Base-by-base conservation (phyloP, 2,329 filamentous ascomycete species). In the Cercospora zeina region DNA sequence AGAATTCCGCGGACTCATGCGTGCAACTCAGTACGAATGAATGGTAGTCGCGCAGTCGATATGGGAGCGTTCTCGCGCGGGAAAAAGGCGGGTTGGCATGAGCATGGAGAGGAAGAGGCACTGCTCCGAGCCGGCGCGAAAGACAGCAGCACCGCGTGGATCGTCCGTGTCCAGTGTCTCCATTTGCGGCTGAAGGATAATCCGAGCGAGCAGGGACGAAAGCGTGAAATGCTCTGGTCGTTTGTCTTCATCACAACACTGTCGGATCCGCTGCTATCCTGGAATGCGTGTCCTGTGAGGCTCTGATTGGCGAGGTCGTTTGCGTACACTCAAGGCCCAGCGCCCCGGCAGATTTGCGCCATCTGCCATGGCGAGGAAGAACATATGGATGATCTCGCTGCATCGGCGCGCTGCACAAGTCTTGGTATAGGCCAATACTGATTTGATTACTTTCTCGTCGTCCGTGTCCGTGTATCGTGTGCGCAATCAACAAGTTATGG, bases 101-200 rank as follows among this genome's bases (percentile, higher is more conserved):
- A 13, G 42, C 10, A 47, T 8, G 24, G 31, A 34, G 49, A 33
- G 49, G 13, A 33, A 13, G 10, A 34, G 27, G 37, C 34, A 21
- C 54, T 45, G 54, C 36, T 56, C 33, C 54, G 54, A 56, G 34
- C 42, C 54, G 54, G 54, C 36, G 54, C 54, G 54, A 56, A 19
- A 42, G 19, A 42, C 34, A 39, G 54, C 34, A 30, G 34, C 54
- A 45, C 36, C 34, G 54, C 21, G 34, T 16, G 24, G 24, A 6
- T 27, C 24, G 6, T 27, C 24, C 24, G 6, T 27, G 21, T 21
- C 21, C 13, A 51, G 30, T 19, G 49, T 45, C 34, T 30, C 19
- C 34, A 24, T 30, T 34, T 16, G 31, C 54, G 54, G 54, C 34
- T 39, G 36, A 56, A 16, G 36, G 31, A 42, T 56, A 13, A 45